Evolutionary conservation across 139 green algal species (phyloP).

Genomic region (Edaphochlamys debaryana): DNA sequence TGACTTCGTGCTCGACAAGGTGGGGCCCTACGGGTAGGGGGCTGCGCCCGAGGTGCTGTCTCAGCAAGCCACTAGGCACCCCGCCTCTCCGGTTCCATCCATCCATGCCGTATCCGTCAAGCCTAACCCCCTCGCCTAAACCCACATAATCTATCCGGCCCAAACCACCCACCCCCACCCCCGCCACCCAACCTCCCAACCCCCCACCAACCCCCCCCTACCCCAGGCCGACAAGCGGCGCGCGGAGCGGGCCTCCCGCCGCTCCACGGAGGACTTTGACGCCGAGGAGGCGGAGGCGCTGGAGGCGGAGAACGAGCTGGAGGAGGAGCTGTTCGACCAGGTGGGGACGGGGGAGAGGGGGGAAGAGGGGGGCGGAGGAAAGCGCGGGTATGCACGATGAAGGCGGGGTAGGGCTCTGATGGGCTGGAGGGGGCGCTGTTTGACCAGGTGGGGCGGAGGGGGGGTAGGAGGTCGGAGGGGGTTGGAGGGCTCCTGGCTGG

Average conservation of each 20-base stretch:
- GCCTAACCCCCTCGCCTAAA: too few relatives aligned
- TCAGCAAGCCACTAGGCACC: too few relatives aligned
- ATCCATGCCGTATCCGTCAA: too few relatives aligned
- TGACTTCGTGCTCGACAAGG: constrained; percentile 48
- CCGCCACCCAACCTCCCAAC: too few relatives aligned
- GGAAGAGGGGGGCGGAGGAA: background rate
- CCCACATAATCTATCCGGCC: too few relatives aligned
- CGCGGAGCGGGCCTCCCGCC: constrained; percentile 49
- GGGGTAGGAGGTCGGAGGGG: too few relatives aligned
- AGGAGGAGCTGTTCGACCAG: constrained; percentile 92
- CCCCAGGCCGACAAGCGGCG: constrained; percentile 73
- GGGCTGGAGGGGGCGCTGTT: constrained; percentile 91
- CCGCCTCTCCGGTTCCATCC: too few relatives aligned
- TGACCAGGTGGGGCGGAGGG: constrained; percentile 67
- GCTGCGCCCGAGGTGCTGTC: too few relatives aligned
- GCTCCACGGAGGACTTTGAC: constrained; percentile 91
- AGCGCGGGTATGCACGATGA: too few relatives aligned
- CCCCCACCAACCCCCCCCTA: too few relatives aligned
- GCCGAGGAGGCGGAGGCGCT: constrained; percentile 93
- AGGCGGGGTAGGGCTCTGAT: constrained; percentile 91
- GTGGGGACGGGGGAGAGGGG: constrained; percentile 7
- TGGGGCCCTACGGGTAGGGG: constrained; percentile 50
- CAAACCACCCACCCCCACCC: too few relatives aligned
- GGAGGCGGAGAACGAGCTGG: constrained; percentile 90
- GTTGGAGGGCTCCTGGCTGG: too few relatives aligned